Evolutionary conservation across 2,329 filamentous ascomycete species (phyloP), one percentile per base, ranked within the genome.

Genomic region (Beauveria varroae): DNA sequence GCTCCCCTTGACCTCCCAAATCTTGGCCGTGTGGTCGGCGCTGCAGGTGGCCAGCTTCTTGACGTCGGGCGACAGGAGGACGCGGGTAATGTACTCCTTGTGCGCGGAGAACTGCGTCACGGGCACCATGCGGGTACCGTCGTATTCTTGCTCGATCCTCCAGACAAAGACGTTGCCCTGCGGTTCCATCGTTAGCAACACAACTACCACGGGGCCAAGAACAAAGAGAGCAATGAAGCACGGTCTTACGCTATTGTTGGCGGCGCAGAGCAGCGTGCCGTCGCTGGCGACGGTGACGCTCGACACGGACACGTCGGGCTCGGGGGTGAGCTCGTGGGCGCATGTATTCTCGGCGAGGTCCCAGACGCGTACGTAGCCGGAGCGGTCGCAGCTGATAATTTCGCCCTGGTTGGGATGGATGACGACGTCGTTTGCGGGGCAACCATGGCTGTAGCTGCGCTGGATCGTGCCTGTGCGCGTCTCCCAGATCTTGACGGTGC

Each of bases 321-420:
- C 95, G 1, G 95, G 95, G 52, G 97, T 96, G 65, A 99, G 82
- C 76, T 98, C 91, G 74, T 98, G 93, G 0, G 90, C 93, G 79
- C 95, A 99, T 69, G 92, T 96, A 72, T 97, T 98, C 81, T 98
- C 93, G 9, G 92, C 92, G 61, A 99, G 76, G 71, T 99, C 95
- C 95, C 95, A 99, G 65, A 99, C 90, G 46, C 93, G 83, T 63
- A 99, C 91, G 73, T 92, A 96, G 53, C 95, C 95, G 53, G 89
- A 88, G 40, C 93, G 86, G 73, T 99, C 95, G 73, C 93, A 97
- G 73, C 91, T 96, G 70, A 99, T 96, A 64, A 99, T 88, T 78
- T 99, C 95, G 63, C 93, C 95, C 78, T 99, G 95, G 72, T 99
- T 99, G 0, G 95, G 95, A 73, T 99, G 95, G 61, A 99, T 99